A percentile compares a stretch with the other conserved stretches of the same genome.
These are phyloP conservation scores for Scedosporium aurantiacum DNA, from an alignment of 2,329 filamentous ascomycete genomes.

Conservation along the genomic window DNA sequence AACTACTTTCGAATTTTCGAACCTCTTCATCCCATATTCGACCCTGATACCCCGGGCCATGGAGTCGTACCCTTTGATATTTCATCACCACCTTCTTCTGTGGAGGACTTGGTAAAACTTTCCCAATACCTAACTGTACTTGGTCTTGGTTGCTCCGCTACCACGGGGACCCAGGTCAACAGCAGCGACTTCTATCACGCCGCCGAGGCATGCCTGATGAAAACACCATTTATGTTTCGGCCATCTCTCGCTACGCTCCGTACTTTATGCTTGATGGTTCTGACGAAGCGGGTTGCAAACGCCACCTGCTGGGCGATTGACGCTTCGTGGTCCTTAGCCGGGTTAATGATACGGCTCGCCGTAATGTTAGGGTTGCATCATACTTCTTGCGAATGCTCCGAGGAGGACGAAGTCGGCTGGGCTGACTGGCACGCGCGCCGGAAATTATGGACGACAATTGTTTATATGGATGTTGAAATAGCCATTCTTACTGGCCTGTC, in stretches of 20 bases:
- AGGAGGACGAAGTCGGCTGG: constrained; percentile 12
- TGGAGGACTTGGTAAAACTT: constrained; percentile 20
- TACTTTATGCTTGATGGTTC: constrained; percentile 20
- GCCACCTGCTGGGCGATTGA: constrained; percentile 25
- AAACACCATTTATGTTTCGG: constrained; percentile 26
- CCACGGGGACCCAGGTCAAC: constrained; percentile 18
- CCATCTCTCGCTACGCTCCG: constrained; percentile 21
- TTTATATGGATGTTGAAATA: constrained; percentile 24
- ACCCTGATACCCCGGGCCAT: constrained; percentile 16
- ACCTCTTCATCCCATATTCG: constrained; percentile 23
- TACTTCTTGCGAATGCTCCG: constrained; percentile 15
- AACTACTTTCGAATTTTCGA: constrained; percentile 21
- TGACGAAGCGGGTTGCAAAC: constrained; percentile 25
- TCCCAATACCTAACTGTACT: constrained; percentile 24
- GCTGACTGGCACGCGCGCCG: constrained; percentile 18
- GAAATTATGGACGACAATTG: constrained; percentile 23
- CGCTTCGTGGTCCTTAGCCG: constrained; percentile 23
- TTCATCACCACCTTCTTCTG: constrained; percentile 14
- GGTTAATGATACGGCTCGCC: constrained; percentile 21
- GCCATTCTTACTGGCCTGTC: constrained; percentile 25
- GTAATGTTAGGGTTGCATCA: constrained; percentile 24
- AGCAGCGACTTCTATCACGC: constrained; percentile 25
- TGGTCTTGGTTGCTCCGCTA: constrained; percentile 22
- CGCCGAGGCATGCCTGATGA: constrained; percentile 24
- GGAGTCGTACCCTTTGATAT: constrained; percentile 21